Evolutionary conservation across 2,329 filamentous ascomycete genomes (phyloP).

Genomic region (Fusarium compactum): DNA sequence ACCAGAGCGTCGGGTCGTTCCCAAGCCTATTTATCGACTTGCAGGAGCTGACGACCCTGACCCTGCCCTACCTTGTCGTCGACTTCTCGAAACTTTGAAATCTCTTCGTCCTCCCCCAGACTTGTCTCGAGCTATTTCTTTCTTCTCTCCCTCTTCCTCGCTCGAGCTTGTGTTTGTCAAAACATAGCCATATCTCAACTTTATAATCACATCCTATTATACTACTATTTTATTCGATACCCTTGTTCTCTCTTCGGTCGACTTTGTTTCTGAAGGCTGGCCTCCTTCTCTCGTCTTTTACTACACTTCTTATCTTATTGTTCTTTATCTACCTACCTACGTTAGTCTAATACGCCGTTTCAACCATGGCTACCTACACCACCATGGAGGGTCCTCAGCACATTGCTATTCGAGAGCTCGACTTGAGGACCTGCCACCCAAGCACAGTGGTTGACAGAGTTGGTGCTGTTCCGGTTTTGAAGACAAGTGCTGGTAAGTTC

Average conservation of each 20-base stretch:
- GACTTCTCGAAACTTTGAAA: constrained; percentile 41
- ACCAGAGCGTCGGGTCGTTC: constrained; percentile 46
- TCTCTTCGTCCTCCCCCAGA: constrained; percentile 37
- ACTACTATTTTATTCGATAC: constrained; percentile 23
- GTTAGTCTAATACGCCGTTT: constrained; percentile 23
- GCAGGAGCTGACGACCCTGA: constrained; percentile 39
- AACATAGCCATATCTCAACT: background rate
- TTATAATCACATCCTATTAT: constrained; percentile 27
- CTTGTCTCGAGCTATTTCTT: constrained; percentile 34
- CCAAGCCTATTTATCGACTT: constrained; percentile 34
- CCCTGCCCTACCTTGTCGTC: constrained; percentile 6
- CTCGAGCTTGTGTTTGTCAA: constrained; percentile 21
- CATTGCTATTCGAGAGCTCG: constrained; percentile 60
- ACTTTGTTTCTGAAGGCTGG: constrained; percentile 45
- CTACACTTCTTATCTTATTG: constrained; percentile 22
- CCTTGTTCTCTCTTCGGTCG: constrained; percentile 29
- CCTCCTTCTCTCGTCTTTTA: constrained; percentile 38
- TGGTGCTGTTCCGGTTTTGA: constrained; percentile 68
- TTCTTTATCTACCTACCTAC: constrained; percentile 15
- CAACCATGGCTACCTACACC: constrained; percentile 34
- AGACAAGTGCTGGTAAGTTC: constrained; percentile 70
- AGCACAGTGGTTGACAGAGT: constrained; percentile 66
- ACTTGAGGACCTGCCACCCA: constrained; percentile 61
- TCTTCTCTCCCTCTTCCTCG: constrained; percentile 23
- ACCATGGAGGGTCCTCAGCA: constrained; percentile 51